These are phyloP conservation scores for Cynanchum wilfordii DNA, from an alignment of 257 asterid species.

Conservation along the genomic window DNA sequence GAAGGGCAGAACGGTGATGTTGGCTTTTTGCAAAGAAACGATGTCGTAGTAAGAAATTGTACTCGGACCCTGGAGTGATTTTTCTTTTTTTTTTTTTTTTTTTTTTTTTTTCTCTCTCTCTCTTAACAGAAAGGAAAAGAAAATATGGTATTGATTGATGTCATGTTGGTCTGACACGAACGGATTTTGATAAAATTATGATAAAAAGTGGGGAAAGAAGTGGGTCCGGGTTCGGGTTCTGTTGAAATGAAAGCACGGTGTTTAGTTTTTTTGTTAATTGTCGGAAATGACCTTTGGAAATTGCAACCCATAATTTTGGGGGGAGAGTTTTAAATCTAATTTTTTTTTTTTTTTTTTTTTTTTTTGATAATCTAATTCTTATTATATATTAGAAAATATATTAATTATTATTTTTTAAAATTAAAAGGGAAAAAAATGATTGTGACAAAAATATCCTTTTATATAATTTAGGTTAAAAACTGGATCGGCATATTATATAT, in stretches of 20 bases:
- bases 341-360: too few species aligned
- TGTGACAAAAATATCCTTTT: too few species aligned
- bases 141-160: neutral
- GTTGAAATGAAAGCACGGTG: neutral
- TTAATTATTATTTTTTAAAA: too few species aligned
- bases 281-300: neutral
- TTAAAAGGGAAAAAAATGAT: too few species aligned
- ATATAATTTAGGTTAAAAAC: too few species aligned
- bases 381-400: too few species aligned
- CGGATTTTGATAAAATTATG: neutral
- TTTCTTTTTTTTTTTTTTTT: neutral
- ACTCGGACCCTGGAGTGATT: neutral
- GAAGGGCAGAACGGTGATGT: neutral
- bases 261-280: neutral
- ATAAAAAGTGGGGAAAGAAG: neutral
- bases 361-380: too few species aligned
- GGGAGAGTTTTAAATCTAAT: too few species aligned
- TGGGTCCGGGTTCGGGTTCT: neutral
- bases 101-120: too few species aligned
- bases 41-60: neutral
- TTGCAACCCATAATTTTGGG: too few species aligned
- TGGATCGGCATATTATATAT: too few species aligned
- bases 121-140: too few species aligned
- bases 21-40: neutral
- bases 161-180: slow-evolving; percentile 4